Base-by-base conservation (phyloP, 805 yeast genomes). In the Candida palmyrensis region DNA sequence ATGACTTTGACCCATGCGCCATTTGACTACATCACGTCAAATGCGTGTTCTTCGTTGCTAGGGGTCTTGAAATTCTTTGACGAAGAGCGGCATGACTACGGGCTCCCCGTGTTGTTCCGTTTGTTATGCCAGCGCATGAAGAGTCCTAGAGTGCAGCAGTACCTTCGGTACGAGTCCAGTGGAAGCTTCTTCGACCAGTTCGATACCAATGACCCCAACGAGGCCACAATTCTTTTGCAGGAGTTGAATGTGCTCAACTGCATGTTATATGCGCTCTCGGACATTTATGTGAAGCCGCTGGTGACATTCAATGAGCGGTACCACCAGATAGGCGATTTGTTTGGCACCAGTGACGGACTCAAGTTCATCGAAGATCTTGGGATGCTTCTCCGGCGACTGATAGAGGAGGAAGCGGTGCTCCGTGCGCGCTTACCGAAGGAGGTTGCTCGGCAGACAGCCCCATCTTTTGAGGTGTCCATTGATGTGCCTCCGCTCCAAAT, bases 41-140 rank as follows among this genome's bases (percentile, higher is more conserved):
- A 68, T 38, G 73, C 79, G 0, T 54, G 77, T 41, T 61, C 67
- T 25, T 73, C 78, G 14, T 53, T 77, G 19, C 60, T 74, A 20
- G 77, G 75, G 16, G 69, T 77, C 1, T 57, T 80, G 27, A 76
- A 73, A 43, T 65, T 66, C 30, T 68, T 78, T 35, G 83, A 77
- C 45, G 77, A 73, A 28, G 75, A 74, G 27, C 62, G 67, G 25
- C 66, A 73, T 18, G 67, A 65, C 6, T 75, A 73, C 50, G 80
- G 70, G 2, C 45, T 58, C 9, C 55, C 62, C 1, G 42, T 46
- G 3, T 55, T 73, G 20, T 44, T 73, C 20, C 45, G 54, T n/a
- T 51, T 49, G 24, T 45, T 71, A 4, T 42, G 47, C 5, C 40
- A 48, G 17, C 47, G 52, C 18, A 42, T 77, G 10, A 44, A 49